These are phyloP conservation scores for Cyclaneusma minus DNA, from an alignment of 2,329 filamentous ascomycete species.

Conservation along the genomic window DNA sequence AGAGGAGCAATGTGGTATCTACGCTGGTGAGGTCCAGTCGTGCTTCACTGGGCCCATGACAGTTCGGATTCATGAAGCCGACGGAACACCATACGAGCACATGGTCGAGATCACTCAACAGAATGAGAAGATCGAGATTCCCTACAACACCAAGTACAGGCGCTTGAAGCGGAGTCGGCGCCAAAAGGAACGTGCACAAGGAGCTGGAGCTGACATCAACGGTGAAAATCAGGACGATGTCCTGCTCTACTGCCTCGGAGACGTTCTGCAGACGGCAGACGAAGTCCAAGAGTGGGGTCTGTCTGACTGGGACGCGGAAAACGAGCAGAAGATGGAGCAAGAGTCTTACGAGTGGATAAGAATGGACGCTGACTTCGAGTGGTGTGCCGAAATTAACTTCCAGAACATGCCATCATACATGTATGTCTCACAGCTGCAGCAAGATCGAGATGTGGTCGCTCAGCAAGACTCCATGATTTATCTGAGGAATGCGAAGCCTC, in stretches of 20 bases:
- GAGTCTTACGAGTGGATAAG: slow-evolving; percentile 99
- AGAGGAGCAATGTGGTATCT: slow-evolving; percentile 57
- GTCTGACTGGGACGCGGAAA: slow-evolving; percentile 76
- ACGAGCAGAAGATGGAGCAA: slow-evolving; percentile 81
- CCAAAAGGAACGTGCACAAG: slow-evolving; percentile 61
- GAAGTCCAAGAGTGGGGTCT: slow-evolving; percentile 75
- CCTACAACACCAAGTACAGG: slow-evolving; percentile 99
- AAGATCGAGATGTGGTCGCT: slow-evolving; percentile 94
- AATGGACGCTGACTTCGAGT: slow-evolving; percentile 95
- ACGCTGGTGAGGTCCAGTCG: slow-evolving; percentile 53
- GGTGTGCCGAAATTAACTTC: slow-evolving; percentile 73
- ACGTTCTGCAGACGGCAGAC: slow-evolving; percentile 70
- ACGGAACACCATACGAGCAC: slow-evolving; percentile 95
- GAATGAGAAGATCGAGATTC: slow-evolving; percentile 76
- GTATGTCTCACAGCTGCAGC: slow-evolving; percentile 93
- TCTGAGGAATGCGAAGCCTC: slow-evolving; percentile 48
- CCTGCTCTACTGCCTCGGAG: slow-evolving; percentile 80
- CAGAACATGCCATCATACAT: slow-evolving; percentile 83
- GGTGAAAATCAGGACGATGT: slow-evolving; percentile 62
- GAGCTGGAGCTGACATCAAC: slow-evolving; percentile 43
- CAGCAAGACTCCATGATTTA: slow-evolving; percentile 63
- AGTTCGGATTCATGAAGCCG: slow-evolving; percentile 92
- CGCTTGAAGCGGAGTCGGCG: slow-evolving; percentile 77
- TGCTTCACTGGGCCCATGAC: slow-evolving; percentile 95
- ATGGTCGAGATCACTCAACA: slow-evolving; percentile 90